Evolutionary conservation across 1,139 yeast genomes (phyloP), one percentile per base, ranked within the genome.

Genomic region (Candida anutae): DNA sequence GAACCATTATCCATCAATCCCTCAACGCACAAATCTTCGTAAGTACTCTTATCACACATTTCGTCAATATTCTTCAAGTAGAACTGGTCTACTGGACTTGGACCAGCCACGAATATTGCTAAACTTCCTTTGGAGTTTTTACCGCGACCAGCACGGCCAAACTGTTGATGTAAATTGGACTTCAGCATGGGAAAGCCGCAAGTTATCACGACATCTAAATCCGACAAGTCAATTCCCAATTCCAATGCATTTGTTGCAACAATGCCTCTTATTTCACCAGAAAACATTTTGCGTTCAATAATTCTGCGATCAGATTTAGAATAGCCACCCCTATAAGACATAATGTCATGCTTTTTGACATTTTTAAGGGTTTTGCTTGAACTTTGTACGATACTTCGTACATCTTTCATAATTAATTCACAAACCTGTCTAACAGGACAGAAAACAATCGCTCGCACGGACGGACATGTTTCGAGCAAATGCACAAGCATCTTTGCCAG

Each of bases 321-420:
- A 45, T 90, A 90, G 0, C 99, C 99, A 18, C 98, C 98, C 38
- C 99, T 63, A 43, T 90, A 90, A 23, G 94, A 77, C 93, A 85
- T 84, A 2, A 90, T 81, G 33, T 80, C 81, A 5, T 74, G 62
- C n/a, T 53, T 59, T 19, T 14, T 31, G 5, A 76, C 45, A 4
- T 72, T 52, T 5, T 65, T 69, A 3, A 53, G 46, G 12, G 66
- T 56, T 22, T 59, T 58, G 4, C 29, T 20, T 3, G 25, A 13
- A 11, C 30, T 32, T 15, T 31, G 27, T 10, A 39, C 24, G 5
- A 69, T 46, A 6, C 57, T 58, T 31, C 94, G 55, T 0, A 87
- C 79, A 29, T 85, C 90, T 40, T 84, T 83, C 80, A 88, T 84
- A 22, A 90, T 48, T 22, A 83, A 59, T 49, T 90, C 99, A 52